Conservation (phyloP, 129 eudicot species). For the Lactuca saligna region DNA sequence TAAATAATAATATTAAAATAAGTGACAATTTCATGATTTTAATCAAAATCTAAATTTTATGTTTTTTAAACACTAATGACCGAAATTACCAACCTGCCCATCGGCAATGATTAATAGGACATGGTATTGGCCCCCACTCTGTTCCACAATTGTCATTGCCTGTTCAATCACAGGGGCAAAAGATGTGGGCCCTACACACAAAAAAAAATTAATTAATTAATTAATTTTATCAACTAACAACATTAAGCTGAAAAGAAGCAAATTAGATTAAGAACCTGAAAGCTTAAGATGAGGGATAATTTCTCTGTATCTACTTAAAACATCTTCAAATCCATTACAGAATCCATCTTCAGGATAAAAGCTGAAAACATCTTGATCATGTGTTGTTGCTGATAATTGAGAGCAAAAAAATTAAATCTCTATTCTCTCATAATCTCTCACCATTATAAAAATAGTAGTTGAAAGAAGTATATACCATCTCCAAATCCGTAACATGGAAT, state of each 20-base stretch:
- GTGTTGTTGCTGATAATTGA: slow-evolving; percentile 56
- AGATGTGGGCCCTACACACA: slow-evolving; percentile 55
- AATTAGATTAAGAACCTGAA: slow-evolving; percentile 45
- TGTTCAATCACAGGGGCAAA: slow-evolving; percentile 28
- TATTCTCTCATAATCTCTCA: too few relatives aligned
- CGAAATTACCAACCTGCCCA: slow-evolving; percentile 57
- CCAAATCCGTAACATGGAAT: slow-evolving; percentile 83
- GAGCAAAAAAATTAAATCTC: too few relatives aligned
- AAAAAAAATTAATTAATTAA: too few relatives aligned
- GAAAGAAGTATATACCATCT: slow-evolving; percentile 50
- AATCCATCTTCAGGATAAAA: slow-evolving; percentile 57
- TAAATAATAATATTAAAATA: too few relatives aligned
- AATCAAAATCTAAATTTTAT: too few relatives aligned
- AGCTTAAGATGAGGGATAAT: slow-evolving; percentile 50
- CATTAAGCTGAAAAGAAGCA: too few relatives aligned
- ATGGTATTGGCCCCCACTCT: slow-evolving; percentile 84
- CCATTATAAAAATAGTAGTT: too few relatives aligned
- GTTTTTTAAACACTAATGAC: too few relatives aligned
- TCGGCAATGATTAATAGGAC: slow-evolving; percentile 70
- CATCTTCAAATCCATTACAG: slow-evolving; percentile 76
- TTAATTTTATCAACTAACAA: too few relatives aligned
- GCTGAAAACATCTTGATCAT: slow-evolving; percentile 37
- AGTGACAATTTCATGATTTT: too few relatives aligned
- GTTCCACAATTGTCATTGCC: slow-evolving; percentile 70
- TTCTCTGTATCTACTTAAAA: slow-evolving; percentile 30